phyloP scores from a whole-genome alignment of 2,329 filamentous ascomycete genomes.

The Diaporthe batatas region DNA sequence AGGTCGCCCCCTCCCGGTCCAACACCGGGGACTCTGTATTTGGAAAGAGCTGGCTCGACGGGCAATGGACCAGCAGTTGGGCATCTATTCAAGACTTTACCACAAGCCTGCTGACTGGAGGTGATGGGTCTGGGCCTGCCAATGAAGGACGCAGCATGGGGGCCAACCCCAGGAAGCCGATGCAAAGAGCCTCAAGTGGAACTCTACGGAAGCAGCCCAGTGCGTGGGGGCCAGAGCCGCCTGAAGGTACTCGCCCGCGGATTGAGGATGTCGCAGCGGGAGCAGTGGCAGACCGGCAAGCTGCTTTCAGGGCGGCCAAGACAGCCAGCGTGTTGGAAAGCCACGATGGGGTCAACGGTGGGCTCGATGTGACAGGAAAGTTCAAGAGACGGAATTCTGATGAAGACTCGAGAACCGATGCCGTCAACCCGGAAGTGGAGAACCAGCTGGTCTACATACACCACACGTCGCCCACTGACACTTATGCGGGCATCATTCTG shows the following conservation, averaged over 20 bases:
- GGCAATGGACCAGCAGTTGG: constrained; percentile 68
- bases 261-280: constrained; percentile 67
- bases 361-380: constrained; percentile 66
- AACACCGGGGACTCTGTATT: constrained; percentile 44
- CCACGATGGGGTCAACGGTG: constrained; percentile 70
- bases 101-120: constrained; percentile 56
- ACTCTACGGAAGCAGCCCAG: constrained; percentile 46
- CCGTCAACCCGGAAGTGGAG: constrained; percentile 70
- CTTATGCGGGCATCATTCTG: constrained; percentile 90
- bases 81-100: constrained; percentile 68
- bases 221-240: constrained; percentile 67
- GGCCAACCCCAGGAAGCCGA: constrained; percentile 49
- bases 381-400: constrained; percentile 79
- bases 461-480: constrained; percentile 84
- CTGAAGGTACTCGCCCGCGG: constrained; percentile 53
- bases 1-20: constrained; percentile 20
- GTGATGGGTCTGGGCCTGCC: constrained; percentile 51
- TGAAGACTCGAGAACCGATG: constrained; percentile 58
- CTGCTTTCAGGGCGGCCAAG: constrained; percentile 67
- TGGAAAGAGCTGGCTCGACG: constrained; percentile 60
- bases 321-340: constrained; percentile 73
- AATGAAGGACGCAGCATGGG: constrained; percentile 51
- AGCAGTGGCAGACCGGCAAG: constrained; percentile 65
- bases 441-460: constrained; percentile 93
- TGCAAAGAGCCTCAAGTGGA: constrained; percentile 49